Percentiles rank a stretch among this genome's conserved stretches.
These are phyloP conservation scores for Rhodotorula sp. DNA, from an alignment of 1,284 basidiomycete species.

Conservation along the genomic window DNA sequence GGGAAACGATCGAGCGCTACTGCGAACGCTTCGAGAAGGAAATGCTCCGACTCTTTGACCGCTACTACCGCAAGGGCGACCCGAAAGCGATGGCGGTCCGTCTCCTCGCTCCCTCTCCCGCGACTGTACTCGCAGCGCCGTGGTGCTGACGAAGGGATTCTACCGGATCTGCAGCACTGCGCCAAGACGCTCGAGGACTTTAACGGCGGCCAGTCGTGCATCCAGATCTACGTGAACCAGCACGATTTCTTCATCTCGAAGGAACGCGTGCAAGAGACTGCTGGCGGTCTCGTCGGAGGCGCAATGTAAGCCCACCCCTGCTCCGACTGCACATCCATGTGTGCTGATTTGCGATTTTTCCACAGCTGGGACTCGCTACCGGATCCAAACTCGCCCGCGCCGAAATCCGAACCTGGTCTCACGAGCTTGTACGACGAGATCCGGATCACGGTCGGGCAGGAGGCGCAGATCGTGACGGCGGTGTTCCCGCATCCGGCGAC, in stretches of 20 bases:
- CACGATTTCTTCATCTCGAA: constrained; percentile 96
- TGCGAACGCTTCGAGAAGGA: constrained; percentile 99
- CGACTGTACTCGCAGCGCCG: neutral
- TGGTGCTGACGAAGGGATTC: constrained; percentile 2
- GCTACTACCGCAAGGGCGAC: constrained; percentile 91
- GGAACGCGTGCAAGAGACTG: constrained; percentile 61
- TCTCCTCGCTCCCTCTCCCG: constrained; percentile 31
- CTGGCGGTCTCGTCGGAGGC: constrained; percentile 38
- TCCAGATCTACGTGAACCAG: constrained; percentile 99
- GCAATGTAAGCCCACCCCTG: constrained; percentile 35
- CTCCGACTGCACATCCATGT: constrained; percentile 25
- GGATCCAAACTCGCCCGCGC: constrained; percentile 75
- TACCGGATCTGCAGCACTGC: constrained; percentile 89
- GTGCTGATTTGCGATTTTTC: no score
- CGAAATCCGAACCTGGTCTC: constrained; percentile 77
- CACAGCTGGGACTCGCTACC: constrained; percentile 75
- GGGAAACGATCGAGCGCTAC: constrained; percentile 88
- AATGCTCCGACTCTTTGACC: constrained; percentile 92
- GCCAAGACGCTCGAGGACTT: constrained; percentile 96
- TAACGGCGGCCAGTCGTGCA: constrained; percentile 94
- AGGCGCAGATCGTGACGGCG: constrained; percentile 96
- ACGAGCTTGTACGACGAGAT: constrained; percentile 83
- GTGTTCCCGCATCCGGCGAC: constrained; percentile 95
- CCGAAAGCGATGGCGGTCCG: constrained; percentile 98
- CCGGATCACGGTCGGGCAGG: constrained; percentile 84